Base-by-base conservation (phyloP, 2,329 filamentous ascomycete species). In the Fusarium sp. region DNA sequence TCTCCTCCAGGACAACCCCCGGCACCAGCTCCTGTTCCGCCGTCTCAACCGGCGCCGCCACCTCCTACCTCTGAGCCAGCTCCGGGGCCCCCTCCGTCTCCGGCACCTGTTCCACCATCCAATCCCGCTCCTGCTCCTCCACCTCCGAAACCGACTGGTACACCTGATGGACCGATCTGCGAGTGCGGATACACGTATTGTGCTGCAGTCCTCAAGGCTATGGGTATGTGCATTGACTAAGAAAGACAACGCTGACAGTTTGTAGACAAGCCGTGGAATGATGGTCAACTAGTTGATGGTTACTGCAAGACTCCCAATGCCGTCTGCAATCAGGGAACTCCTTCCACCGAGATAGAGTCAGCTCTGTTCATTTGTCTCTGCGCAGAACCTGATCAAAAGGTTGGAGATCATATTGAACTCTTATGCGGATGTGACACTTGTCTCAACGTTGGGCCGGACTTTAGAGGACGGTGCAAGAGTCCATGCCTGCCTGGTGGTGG, bases 161-260 rank as follows among this genome's bases (percentile, higher is more conserved):
- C 52, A 6, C 28, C 56, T 7, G 60, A 71, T 10, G 78, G 74
- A 3, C 68, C 79, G 17, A 76, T 77, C 52, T 81, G 79, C 65
- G 76, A 81, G 60, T 81, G 79, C 62, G 79, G 79, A 55, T 81
- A 80, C 54, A 81, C 79, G 5, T 81, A 81, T 58, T 81, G 79
- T 60, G 78, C 79, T 11, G 74, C 76, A 3, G 79, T 81, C 14
- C 72, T 81, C 20, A 75, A 77, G 71, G 70, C 54, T 2, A 80
- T 80, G 78, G 72, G 78, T 79, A 72, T 46, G 74, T 66, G 28
- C 3, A 44, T 3, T 7, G 4, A 1, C 7, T 17, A 20, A 8
- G 5, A 2, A 1, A 9, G 3, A 1, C 6, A 44, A 15, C 3
- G 19, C 57, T 70, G 33, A 71, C 39, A 48, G 3, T 1, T 22